Conservation (phyloP, 805 yeast genomes). For the Cyberlindnera nakhonratchasimensis region DNA sequence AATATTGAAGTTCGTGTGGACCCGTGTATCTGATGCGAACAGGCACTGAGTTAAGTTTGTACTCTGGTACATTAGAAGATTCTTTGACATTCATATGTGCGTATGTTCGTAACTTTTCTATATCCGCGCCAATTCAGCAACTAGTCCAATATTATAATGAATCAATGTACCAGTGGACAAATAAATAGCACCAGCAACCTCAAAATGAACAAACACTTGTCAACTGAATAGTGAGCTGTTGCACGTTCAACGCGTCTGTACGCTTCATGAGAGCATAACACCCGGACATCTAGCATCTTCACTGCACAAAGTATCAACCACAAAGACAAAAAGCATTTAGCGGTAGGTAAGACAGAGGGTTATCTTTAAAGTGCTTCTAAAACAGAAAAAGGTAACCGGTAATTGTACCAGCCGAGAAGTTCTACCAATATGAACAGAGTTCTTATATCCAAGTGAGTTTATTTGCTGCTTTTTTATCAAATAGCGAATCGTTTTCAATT, state of each 20-base stretch:
- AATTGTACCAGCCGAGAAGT: too few species aligned
- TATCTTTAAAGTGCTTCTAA: too few species aligned
- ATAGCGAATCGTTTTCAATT: too few species aligned
- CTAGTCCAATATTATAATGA: too few species aligned
- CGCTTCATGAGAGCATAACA: too few species aligned
- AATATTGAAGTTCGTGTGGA: conserved; percentile 11
- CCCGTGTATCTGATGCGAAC: conserved; percentile 20
- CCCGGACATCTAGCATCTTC: neutral
- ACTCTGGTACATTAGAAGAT: conserved; percentile 1
- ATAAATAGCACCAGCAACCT: neutral
- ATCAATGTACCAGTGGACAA: neutral
- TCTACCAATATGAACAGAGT: conserved; percentile 19
- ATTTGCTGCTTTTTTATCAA: neutral
- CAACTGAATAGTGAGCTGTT: too few species aligned
- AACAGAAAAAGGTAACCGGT: neutral
- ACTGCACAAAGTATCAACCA: neutral
- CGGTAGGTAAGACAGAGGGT: too few species aligned
- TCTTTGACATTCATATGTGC: neutral
- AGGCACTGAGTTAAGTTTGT: conserved; percentile 17
- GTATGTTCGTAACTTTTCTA: neutral
- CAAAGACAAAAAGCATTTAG: too few species aligned
- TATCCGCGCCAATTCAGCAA: neutral
- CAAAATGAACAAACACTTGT: neutral
- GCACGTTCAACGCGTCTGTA: too few species aligned
- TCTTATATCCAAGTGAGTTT: conserved; percentile 26